Evolutionary conservation across 2,329 filamentous ascomycete species (phyloP).

Genomic region (Blastomyces parvus): DNA sequence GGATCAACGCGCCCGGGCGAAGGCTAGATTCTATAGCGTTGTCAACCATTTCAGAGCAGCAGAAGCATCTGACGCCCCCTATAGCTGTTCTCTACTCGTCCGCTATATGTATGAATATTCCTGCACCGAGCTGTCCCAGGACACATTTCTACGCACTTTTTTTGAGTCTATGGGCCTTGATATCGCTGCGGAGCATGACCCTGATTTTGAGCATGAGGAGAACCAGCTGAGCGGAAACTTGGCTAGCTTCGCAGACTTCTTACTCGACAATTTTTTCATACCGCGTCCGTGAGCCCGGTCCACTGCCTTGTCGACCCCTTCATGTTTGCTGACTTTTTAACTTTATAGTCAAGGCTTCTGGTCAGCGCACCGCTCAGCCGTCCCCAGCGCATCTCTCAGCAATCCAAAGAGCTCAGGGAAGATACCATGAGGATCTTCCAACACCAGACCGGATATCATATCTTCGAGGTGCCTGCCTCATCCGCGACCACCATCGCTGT

Average conservation of each 20-base stretch:
- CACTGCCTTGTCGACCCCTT: no score
- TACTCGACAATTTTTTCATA: constrained; percentile 15
- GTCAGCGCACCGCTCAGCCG: background rate
- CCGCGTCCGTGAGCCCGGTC: constrained; percentile 7
- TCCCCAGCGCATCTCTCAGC: constrained; percentile 10
- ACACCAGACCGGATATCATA: constrained; percentile 15
- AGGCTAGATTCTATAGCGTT: constrained; percentile 6
- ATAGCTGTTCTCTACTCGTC: constrained; percentile 13
- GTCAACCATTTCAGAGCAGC: constrained; percentile 5
- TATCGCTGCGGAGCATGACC: constrained; percentile 1
- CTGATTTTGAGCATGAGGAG: constrained; percentile 6
- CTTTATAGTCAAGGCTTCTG: constrained; percentile 13
- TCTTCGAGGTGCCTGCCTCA: constrained; percentile 14
- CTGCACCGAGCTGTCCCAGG: constrained; percentile 13
- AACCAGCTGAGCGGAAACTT: background rate
- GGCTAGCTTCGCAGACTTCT: constrained; percentile 12
- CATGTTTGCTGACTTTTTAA: no score
- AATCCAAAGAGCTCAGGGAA: constrained; percentile 11
- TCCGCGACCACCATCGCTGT: constrained; percentile 17
- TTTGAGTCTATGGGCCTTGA: constrained; percentile 9
- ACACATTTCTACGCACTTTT: constrained; percentile 9
- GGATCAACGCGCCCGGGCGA: background rate
- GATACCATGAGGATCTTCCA: constrained; percentile 7
- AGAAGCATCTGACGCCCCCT: background rate
- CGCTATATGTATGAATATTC: constrained; percentile 17